A percentile compares a stretch with the other conserved stretches of the same genome.
phyloP scores from a whole-genome alignment of 2,329 filamentous ascomycete species.

The Penicillium rolfsii region DNA sequence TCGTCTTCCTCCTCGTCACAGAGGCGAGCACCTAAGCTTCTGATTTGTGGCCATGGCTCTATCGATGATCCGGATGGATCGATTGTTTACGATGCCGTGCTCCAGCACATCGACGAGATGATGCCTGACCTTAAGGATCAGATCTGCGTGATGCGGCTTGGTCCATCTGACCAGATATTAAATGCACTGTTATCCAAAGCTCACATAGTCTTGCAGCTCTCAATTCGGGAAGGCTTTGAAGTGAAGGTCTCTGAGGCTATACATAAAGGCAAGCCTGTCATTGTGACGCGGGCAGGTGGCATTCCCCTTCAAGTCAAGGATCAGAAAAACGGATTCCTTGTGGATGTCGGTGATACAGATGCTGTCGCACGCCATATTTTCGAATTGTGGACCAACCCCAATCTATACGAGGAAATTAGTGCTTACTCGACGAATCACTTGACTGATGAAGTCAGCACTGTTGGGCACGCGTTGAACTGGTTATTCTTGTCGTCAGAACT shows the following conservation, averaged over 20 bases:
- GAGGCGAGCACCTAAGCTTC: neutral
- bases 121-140: neutral
- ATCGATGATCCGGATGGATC: neutral
- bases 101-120: neutral
- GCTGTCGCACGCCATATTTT: neutral
- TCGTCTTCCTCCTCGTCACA: no score
- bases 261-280: neutral
- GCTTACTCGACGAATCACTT: neutral
- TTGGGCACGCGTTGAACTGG: neutral
- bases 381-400: neutral
- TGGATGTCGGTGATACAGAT: neutral
- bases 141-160: neutral
- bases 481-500: neutral
- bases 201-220: neutral
- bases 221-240: neutral
- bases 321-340: neutral
- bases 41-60: neutral
- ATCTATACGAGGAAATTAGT: neutral
- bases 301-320: neutral
- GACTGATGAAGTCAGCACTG: neutral
- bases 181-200: neutral
- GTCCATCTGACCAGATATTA: neutral
- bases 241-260: neutral
- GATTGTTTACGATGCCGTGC: neutral
- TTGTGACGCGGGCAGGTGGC: neutral